phyloP scores from a whole-genome alignment of 139 green algal species.

The Mesotaenium endlicherianum region DNA sequence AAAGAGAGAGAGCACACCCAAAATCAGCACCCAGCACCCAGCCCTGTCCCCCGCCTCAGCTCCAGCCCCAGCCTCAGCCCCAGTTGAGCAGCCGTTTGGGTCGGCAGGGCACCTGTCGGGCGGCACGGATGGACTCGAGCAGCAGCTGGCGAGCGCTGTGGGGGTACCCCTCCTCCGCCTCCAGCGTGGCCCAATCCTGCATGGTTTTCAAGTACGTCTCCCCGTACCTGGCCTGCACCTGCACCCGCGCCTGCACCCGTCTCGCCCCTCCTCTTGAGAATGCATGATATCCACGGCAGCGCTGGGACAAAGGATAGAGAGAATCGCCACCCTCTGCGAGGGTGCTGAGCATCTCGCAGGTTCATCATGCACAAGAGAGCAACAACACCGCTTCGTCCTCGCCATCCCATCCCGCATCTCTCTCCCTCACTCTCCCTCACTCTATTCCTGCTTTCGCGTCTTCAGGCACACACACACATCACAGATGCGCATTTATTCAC shows the following conservation, averaged over 20 bases:
- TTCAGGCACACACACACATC: too few relatives aligned
- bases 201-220: neutral
- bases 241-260: neutral
- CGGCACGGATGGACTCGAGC: neutral
- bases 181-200: conserved; percentile 25
- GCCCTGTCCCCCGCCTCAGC: neutral
- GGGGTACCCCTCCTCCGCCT: conserved; percentile 11
- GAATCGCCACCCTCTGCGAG: too few relatives aligned
- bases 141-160: conserved; percentile 7
- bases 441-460: too few relatives aligned
- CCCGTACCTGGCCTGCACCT: conserved; percentile 3
- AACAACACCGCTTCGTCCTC: neutral
- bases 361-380: neutral
- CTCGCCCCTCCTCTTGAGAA: neutral
- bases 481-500: too few relatives aligned
- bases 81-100: neutral
- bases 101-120: neutral
- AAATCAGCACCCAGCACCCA: neutral
- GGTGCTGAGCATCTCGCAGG: too few relatives aligned
- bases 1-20: neutral
- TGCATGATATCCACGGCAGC: too few relatives aligned
- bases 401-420: neutral
- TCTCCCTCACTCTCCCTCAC: too few relatives aligned
- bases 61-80: neutral
- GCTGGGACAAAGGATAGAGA: too few relatives aligned